These are phyloP conservation scores for Tricholoma bakamatsutake DNA, from an alignment of 768 basidiomycete genomes.

Conservation along the genomic window DNA sequence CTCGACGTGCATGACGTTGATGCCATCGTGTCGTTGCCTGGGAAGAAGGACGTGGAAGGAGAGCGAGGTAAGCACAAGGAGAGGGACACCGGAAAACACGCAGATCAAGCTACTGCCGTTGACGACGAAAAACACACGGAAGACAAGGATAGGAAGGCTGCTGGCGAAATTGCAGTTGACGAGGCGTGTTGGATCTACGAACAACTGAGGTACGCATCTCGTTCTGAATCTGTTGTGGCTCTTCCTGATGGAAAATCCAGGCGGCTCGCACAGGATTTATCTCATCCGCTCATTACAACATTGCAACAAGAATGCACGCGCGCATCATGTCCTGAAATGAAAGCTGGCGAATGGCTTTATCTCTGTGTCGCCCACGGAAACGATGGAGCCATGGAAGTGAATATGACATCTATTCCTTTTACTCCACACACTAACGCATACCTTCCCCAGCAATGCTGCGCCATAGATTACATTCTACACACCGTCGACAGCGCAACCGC, in stretches of 20 bases:
- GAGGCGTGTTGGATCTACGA: slow-evolving; percentile 82
- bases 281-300: slow-evolving; percentile 78
- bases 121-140: slow-evolving; percentile 13
- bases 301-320: slow-evolving; percentile 86
- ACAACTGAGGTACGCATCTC: slow-evolving; percentile 36
- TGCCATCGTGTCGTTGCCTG: slow-evolving; percentile 72
- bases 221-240: background rate
- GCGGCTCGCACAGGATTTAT: slow-evolving; percentile 83
- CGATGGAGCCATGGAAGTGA: slow-evolving; percentile 80
- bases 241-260: slow-evolving; percentile 29
- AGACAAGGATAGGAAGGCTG: slow-evolving; percentile 24
- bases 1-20: slow-evolving; percentile 87
- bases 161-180: slow-evolving; percentile 57
- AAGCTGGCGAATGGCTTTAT: slow-evolving; percentile 98
- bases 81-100: slow-evolving; percentile 25
- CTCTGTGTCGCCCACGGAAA: slow-evolving; percentile 93
- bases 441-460: slow-evolving; percentile 76
- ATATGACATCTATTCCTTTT: slow-evolving; percentile 7
- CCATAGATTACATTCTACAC: slow-evolving; percentile 93
- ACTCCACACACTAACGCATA: background rate
- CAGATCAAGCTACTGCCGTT: slow-evolving; percentile 28
- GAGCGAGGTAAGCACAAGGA: slow-evolving; percentile 23
- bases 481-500: slow-evolving; percentile 93
- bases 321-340: slow-evolving; percentile 91
- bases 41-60: slow-evolving; percentile 31